Evolutionary conservation across 352 stramenopile species (phyloP).

Genomic region (Phytophthora pisi): DNA sequence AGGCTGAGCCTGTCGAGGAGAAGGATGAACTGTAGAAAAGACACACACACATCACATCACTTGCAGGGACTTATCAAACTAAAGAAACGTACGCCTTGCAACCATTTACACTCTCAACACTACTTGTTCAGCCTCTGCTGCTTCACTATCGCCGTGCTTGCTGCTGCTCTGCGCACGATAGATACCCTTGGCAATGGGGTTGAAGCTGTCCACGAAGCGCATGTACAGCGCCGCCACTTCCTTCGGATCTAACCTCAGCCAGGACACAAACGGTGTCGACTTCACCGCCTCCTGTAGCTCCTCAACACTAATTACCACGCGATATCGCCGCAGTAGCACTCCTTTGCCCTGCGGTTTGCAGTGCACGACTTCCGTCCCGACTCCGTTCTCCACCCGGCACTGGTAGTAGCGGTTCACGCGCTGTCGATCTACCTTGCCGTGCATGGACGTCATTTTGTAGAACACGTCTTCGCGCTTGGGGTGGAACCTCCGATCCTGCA

Average conservation of each 20-base stretch:
- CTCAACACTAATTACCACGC: slow-evolving; percentile 18
- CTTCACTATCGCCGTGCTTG: slow-evolving; percentile 3
- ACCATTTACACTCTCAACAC: slow-evolving; percentile 8
- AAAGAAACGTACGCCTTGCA: slow-evolving; percentile 32
- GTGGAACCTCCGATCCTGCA: slow-evolving; percentile 40
- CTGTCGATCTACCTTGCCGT: slow-evolving; percentile 64
- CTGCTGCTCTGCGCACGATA: slow-evolving; percentile 30
- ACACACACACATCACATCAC: slow-evolving; percentile 12
- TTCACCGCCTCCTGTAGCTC: slow-evolving; percentile 30
- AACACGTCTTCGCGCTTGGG: slow-evolving; percentile 57
- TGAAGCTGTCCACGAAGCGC: slow-evolving; percentile 48
- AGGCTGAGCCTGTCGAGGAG: slow-evolving; percentile 29
- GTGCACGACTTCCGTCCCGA: slow-evolving; percentile 33
- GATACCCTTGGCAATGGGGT: slow-evolving; percentile 43
- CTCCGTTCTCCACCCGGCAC: slow-evolving; percentile 15
- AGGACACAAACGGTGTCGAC: slow-evolving; percentile 34
- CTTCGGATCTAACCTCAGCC: slow-evolving; percentile 39
- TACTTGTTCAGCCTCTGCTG: not conserved
- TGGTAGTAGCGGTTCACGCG: slow-evolving; percentile 57
- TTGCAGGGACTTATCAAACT: slow-evolving; percentile 34
- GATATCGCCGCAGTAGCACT: slow-evolving; percentile 50
- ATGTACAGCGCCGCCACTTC: slow-evolving; percentile 41
- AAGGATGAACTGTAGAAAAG: slow-evolving; percentile 70
- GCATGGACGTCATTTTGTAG: slow-evolving; percentile 70
- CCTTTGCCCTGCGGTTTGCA: slow-evolving; percentile 63